phyloP scores from a whole-genome alignment of 2,329 filamentous ascomycete genomes.

The Fusarium floridanum region DNA sequence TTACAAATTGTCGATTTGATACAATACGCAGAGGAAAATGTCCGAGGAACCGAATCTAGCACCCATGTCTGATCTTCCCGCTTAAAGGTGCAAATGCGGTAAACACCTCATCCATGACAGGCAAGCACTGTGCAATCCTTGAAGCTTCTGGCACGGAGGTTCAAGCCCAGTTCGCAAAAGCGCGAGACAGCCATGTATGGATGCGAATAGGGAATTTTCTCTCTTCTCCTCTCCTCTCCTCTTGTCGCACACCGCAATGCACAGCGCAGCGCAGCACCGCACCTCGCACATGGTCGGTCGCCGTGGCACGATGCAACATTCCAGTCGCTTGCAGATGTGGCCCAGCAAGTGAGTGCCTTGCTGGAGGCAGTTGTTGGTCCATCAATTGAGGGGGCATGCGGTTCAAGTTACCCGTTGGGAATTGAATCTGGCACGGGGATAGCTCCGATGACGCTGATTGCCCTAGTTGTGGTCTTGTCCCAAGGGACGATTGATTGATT shows the following conservation, averaged over 20 bases:
- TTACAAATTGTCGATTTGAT: neutral
- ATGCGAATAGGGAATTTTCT: neutral
- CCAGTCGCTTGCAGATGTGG: constrained; percentile 29
- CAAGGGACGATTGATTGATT: neutral
- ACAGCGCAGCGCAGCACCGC: neutral
- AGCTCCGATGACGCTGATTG: neutral
- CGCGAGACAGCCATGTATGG: neutral
- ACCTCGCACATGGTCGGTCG: constrained; percentile 12
- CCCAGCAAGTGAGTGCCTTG: constrained; percentile 18
- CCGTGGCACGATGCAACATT: constrained; percentile 41
- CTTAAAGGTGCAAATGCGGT: neutral
- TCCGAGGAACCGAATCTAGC: neutral
- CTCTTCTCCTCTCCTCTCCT: neutral
- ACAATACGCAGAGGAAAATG: constrained; percentile 1
- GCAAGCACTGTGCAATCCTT: constrained; percentile 9
- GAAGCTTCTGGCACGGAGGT: constrained; percentile 1
- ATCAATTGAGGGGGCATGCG: constrained; percentile 3
- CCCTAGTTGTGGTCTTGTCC: neutral
- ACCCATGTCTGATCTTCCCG: constrained; percentile 17
- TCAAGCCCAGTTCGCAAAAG: constrained; percentile 2
- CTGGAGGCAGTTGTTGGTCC: constrained; percentile 34
- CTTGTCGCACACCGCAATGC: neutral
- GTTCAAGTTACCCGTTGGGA: neutral
- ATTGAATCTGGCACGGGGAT: constrained; percentile 5
- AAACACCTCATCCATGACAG: constrained; percentile 7